A percentile compares a stretch with the other conserved stretches of the same genome.
Evolutionary conservation across 305 asterid genomes (phyloP).

Genomic region (Monarda citriodora): DNA sequence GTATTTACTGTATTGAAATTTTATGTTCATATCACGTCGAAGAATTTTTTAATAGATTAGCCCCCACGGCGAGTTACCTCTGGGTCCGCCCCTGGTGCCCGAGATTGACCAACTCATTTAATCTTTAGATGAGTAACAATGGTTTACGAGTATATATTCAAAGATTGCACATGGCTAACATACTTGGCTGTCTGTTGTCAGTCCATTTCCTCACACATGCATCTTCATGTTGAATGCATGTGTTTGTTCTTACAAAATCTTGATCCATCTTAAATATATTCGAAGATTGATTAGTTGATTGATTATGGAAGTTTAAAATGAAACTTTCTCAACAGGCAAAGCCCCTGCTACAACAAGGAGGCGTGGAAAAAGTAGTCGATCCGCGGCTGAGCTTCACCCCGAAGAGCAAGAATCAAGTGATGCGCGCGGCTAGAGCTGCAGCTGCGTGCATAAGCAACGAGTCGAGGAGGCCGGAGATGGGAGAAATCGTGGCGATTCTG

Average conservation of each 20-base stretch:
- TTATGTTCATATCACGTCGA: too few relatives aligned
- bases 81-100: too few relatives aligned
- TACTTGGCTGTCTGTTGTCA: constrained; percentile 1
- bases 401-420: constrained; percentile 42
- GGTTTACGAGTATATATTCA: not conserved
- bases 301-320: too few relatives aligned
- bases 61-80: too few relatives aligned
- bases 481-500: constrained; percentile 51
- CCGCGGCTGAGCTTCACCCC: constrained; percentile 36
- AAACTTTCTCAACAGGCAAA: too few relatives aligned
- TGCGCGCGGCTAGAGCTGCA: constrained; percentile 73
- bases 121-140: not conserved
- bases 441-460: constrained; percentile 63
- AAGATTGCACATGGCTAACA: constrained; percentile 10
- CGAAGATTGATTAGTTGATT: constrained; percentile 3
- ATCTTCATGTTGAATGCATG: constrained; percentile 18
- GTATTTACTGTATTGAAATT: too few relatives aligned
- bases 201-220: constrained; percentile 7
- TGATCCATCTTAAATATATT: too few relatives aligned
- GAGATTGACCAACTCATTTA: not conserved
- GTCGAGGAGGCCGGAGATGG: constrained; percentile 66
- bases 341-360: constrained; percentile 70
- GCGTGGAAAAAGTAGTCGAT: constrained; percentile 58
- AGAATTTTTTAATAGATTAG: too few relatives aligned
- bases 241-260: not conserved